Base-by-base conservation (phyloP, 768 basidiomycete species). In the Podaxis pistillaris region DNA sequence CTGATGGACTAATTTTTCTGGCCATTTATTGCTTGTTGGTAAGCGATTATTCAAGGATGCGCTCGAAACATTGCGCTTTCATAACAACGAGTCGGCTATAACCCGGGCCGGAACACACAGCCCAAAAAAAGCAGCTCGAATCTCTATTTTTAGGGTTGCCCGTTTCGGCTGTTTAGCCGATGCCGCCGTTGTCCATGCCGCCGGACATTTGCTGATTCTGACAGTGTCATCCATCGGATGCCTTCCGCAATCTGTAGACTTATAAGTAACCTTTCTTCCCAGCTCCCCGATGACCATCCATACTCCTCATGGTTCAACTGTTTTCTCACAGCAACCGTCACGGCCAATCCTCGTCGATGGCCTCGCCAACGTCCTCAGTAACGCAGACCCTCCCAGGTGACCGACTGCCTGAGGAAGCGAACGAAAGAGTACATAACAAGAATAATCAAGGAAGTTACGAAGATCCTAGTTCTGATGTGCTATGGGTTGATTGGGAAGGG, bases 401-500 rank as follows among this genome's bases (percentile, higher is more conserved):
- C 24, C 55, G 15, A 26, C 24, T 38, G 1, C 60, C 63, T 9
- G 60, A 62, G 36, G 56, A 62, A 36, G 44, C 41, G 1, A n/a
- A 33, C 36, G 56, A 59, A 22, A 46, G 8, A 8, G 8, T n/a
- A 22, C 24, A 13, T 6, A 52, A 47, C 4, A 41, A 49, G 60
- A 56, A 38, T 37, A 24, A 15, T 3, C 3, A 13, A 4, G 54
- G 49, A 17, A 26, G 15, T 4, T 33, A 26, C 17, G 51, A 57
- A 36, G 62, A 57, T 1, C 26, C 51, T 51, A 40, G 11, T 49
- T 37, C 63, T n/a, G 66, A 70, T 19, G 67, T 69, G 1, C 53
- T 81, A 0, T 68, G 85, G n/a, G 78, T 89, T 4, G 81, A 86
- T 60, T 89, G 86, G 86, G 85, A 87, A 58, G 86, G 86, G 3